These are phyloP conservation scores for Penicillium sp. DNA, from an alignment of 2,329 filamentous ascomycete genomes.

Conservation along the genomic window DNA sequence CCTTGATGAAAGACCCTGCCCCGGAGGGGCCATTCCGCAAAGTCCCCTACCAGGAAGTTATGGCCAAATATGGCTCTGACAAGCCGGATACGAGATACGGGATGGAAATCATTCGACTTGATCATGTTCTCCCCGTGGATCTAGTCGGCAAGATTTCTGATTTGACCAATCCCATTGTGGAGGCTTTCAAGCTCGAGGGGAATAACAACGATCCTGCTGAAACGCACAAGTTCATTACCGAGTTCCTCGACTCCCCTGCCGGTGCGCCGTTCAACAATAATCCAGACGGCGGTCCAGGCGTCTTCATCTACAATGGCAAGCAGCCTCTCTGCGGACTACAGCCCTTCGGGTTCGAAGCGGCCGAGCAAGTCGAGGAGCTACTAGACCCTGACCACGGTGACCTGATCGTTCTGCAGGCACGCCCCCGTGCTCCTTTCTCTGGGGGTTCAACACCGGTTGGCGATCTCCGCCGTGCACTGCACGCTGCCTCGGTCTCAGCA, in stretches of 20 bases:
- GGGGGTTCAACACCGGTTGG: conserved; percentile 75
- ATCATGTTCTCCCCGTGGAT: conserved; percentile 59
- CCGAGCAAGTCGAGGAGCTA: conserved; percentile 55
- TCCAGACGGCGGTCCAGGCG: conserved; percentile 72
- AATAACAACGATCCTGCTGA: conserved; percentile 49
- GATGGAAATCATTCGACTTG: conserved; percentile 64
- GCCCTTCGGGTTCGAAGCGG: conserved; percentile 70
- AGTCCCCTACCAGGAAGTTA: conserved; percentile 72
- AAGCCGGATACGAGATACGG: conserved; percentile 85
- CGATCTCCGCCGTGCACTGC: conserved; percentile 67
- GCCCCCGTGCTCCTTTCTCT: conserved; percentile 60
- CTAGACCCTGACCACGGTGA: conserved; percentile 67
- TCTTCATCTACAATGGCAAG: conserved; percentile 70
- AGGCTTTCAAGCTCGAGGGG: conserved; percentile 65
- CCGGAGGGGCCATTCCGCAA: conserved; percentile 52
- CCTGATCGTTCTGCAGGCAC: conserved; percentile 76
- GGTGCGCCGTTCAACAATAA: conserved; percentile 62
- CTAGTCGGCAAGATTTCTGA: conserved; percentile 74
- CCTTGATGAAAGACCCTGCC: conserved; percentile 46
- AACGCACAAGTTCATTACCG: conserved; percentile 61
- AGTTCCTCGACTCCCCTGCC: conserved; percentile 68
- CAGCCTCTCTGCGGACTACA: conserved; percentile 75
- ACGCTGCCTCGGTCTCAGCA: conserved; percentile 65
- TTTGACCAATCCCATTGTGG: conserved; percentile 66
- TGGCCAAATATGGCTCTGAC: conserved; percentile 79